Conservation (phyloP, 768 basidiomycete species). For the Lyophyllum semitale region DNA sequence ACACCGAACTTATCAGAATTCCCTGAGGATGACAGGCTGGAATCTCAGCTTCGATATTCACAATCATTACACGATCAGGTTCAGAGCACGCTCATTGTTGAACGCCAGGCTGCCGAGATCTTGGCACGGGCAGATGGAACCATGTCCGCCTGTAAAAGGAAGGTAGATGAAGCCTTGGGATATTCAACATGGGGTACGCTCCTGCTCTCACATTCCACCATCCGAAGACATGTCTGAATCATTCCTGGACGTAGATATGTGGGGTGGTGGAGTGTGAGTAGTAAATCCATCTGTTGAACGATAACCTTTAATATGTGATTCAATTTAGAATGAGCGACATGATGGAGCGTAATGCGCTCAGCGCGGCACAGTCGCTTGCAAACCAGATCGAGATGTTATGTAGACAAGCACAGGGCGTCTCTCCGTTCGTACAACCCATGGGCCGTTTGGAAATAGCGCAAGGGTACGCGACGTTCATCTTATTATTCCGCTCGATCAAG, state of each 20-base stretch:
- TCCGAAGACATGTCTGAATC: not conserved
- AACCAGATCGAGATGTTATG: conserved; percentile 34
- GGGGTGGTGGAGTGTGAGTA: conserved; percentile 39
- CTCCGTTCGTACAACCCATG: conserved; percentile 37
- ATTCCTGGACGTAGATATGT: conserved; percentile 39
- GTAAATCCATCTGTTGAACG: not conserved
- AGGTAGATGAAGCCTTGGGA: conserved; percentile 37
- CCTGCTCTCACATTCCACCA: not conserved
- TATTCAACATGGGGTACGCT: conserved; percentile 43
- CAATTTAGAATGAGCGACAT: conserved; percentile 36
- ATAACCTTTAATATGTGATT: not conserved
- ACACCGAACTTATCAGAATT: conserved; percentile 29
- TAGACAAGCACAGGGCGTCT: conserved; percentile 38
- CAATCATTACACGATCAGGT: conserved; percentile 34
- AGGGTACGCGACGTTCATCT: conserved; percentile 27
- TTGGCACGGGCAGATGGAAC: conserved; percentile 36
- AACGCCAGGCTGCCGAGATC: conserved; percentile 41
- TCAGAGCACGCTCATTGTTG: conserved; percentile 36
- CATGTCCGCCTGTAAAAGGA: conserved; percentile 31
- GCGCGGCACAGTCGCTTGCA: conserved; percentile 35
- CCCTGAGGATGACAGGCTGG: conserved; percentile 47
- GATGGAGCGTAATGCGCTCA: conserved; percentile 43
- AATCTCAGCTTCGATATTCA: conserved; percentile 35
- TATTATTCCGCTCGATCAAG: not conserved
- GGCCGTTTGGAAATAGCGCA: conserved; percentile 38